Base-by-base conservation (phyloP, 2,329 filamentous ascomycete species). In the Talaromyces sp. region DNA sequence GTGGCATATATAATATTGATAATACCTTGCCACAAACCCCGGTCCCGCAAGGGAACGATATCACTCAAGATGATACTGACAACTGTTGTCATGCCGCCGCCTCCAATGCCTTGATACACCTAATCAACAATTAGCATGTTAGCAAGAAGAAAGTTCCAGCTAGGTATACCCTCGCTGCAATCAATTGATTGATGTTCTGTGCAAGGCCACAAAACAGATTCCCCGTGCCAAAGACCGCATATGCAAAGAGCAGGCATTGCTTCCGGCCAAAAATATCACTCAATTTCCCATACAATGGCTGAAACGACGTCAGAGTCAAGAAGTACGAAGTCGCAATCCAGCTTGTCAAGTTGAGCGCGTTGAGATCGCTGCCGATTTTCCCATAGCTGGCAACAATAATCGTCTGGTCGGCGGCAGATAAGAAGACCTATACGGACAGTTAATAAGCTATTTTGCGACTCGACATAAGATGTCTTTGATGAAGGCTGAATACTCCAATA, bases 291-390 rank as follows among this genome's bases (percentile, higher is more conserved):
- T 88, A 91, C 0, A 91, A 75, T 0, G 89, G 89, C 69, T 92
- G 89, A 66, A 88, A 90, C 24, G 86, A 87, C 3, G 88, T 90
- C 56, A 90, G 75, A 1, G 89, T 90, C 57, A 92, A 79, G 67
- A 91, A 88, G 71, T 92, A 82, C 31, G 81, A 81, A 27, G 84
- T 85, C 29, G 54, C 92, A 9, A 96, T 85, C 92, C 92, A 96
- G 0, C 91, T 92, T 50, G 96, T 81, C 8, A 94, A 80, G 26
- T 87, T 88, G 26, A 96, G 84, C 0, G 90, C 95, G 61, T 87
- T 81, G 74, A 96, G 96, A 52, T 88, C 88, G 70, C 86, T 89
- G 27, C 90, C 89, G 64, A 97, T 96, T 10, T 92, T 90, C 0
- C 85, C 89, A 0, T 90, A 88, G 1, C 96, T 83, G 0, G 92